Evolutionary conservation across 2,329 filamentous ascomycete species (phyloP).

Genomic region (Hymenoscyphus repandus): DNA sequence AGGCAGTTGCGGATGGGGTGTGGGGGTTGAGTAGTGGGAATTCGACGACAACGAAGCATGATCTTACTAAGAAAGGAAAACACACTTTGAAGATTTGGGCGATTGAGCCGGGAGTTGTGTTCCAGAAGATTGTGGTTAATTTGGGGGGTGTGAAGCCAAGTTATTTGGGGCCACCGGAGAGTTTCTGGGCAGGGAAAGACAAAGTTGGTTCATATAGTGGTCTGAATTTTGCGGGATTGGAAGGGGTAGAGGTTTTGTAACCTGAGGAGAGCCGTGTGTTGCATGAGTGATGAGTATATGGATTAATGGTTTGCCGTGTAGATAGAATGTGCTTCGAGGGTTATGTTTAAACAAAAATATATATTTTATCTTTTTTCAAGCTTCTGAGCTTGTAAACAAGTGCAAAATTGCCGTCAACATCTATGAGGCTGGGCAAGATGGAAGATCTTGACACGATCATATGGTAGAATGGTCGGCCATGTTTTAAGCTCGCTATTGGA

Average conservation of each 20-base stretch:
- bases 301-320: background rate
- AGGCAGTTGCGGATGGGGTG: conserved; percentile 23
- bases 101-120: conserved; percentile 30
- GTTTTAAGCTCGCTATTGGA: too few relatives aligned
- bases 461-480: too few relatives aligned
- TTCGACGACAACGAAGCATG: conserved; percentile 25
- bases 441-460: too few relatives aligned
- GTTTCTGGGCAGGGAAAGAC: conserved; percentile 14
- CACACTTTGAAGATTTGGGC: conserved; percentile 32
- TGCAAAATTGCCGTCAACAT: too few relatives aligned
- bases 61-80: conserved; percentile 14
- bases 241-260: background rate
- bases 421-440: too few relatives aligned
- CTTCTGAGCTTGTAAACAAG: too few relatives aligned
- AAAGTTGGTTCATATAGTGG: conserved; percentile 1
- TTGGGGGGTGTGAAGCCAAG: conserved; percentile 34
- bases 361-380: too few relatives aligned
- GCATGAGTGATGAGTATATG: too few relatives aligned
- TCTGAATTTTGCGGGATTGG: conserved; percentile 7
- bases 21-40: conserved; percentile 26
- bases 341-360: background rate
- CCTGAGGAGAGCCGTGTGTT: background rate
- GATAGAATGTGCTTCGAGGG: background rate
- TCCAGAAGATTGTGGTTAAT: conserved; percentile 36
- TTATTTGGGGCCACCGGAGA: conserved; percentile 36